phyloP scores from a whole-genome alignment of 768 basidiomycete species.

The Trametes cinnabarina region DNA sequence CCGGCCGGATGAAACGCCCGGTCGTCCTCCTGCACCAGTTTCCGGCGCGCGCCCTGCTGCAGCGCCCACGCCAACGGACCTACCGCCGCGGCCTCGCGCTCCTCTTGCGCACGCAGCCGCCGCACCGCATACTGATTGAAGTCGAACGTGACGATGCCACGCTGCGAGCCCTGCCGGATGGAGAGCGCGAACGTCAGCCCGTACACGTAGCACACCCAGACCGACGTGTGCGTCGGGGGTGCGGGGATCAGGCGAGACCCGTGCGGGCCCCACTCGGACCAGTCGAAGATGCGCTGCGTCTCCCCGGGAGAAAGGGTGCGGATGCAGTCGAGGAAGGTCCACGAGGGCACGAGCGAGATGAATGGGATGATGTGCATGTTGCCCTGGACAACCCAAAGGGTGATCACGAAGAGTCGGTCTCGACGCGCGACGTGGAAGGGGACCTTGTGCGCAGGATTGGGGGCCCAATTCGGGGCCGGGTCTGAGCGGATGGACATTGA shows the following conservation, averaged over 20 bases:
- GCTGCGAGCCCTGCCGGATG: slow-evolving; percentile 14
- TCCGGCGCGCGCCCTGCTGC: not conserved
- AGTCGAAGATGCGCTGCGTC: slow-evolving; percentile 32
- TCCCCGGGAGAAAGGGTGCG: slow-evolving; percentile 20
- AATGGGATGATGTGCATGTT: slow-evolving; percentile 28
- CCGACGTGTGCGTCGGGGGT: slow-evolving; percentile 28
- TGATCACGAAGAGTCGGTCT: slow-evolving; percentile 47
- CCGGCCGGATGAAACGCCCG: slow-evolving; percentile 23
- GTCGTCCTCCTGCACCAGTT: not conserved
- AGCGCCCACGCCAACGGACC: not conserved
- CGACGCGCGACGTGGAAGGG: slow-evolving; percentile 47
- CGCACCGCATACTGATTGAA: slow-evolving; percentile 44
- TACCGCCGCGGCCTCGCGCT: not conserved
- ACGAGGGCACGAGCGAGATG: slow-evolving; percentile 44
- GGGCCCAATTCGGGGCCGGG: slow-evolving; percentile 48
- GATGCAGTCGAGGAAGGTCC: slow-evolving; percentile 34
- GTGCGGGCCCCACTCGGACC: slow-evolving; percentile 52
- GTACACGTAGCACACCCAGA: slow-evolving; percentile 62
- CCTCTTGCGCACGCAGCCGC: slow-evolving; percentile 9
- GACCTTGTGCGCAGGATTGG: slow-evolving; percentile 32
- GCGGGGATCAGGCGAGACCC: slow-evolving; percentile 44
- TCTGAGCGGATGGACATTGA: slow-evolving; percentile 50
- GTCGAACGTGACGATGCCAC: slow-evolving; percentile 44
- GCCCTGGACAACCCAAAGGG: slow-evolving; percentile 37
- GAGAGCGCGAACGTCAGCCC: slow-evolving; percentile 44